Conservation (phyloP, 495 filamentous ascomycete genomes). For the Xylaria castorea region DNA sequence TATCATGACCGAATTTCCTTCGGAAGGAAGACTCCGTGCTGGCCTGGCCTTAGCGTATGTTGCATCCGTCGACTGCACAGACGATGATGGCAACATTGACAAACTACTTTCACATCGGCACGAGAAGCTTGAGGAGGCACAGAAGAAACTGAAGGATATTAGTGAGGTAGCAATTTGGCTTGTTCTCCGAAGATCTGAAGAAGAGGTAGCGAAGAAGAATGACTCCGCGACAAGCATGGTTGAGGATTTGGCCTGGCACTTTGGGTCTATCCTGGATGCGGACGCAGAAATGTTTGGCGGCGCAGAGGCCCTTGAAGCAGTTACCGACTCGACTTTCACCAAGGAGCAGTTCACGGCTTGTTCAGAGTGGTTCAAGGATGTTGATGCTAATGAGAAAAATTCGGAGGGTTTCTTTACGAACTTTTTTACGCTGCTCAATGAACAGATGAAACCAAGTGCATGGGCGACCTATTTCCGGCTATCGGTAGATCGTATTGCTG, state of each 20-base stretch:
- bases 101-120: neutral
- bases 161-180: constrained; percentile 49
- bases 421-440: constrained; percentile 1
- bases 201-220: constrained; percentile 20
- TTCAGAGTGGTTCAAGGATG: neutral
- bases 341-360: neutral
- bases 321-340: constrained; percentile 15
- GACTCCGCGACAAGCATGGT: constrained; percentile 42
- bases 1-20: constrained; percentile 22
- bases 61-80: constrained; percentile 18
- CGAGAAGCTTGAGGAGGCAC: neutral
- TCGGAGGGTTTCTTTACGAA: constrained; percentile 6
- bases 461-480: constrained; percentile 16
- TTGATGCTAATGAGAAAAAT: neutral
- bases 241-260: constrained; percentile 27
- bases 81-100: constrained; percentile 28
- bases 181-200: constrained; percentile 32
- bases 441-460: neutral
- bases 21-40: constrained; percentile 19
- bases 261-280: constrained; percentile 5
- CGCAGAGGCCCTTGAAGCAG: constrained; percentile 13
- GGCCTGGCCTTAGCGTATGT: constrained; percentile 14
- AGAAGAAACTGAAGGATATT: constrained; percentile 10
- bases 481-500: neutral
- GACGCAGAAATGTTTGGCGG: constrained; percentile 22